phyloP scores from a whole-genome alignment of 345 rosid species.

The Acer campestre region DNA sequence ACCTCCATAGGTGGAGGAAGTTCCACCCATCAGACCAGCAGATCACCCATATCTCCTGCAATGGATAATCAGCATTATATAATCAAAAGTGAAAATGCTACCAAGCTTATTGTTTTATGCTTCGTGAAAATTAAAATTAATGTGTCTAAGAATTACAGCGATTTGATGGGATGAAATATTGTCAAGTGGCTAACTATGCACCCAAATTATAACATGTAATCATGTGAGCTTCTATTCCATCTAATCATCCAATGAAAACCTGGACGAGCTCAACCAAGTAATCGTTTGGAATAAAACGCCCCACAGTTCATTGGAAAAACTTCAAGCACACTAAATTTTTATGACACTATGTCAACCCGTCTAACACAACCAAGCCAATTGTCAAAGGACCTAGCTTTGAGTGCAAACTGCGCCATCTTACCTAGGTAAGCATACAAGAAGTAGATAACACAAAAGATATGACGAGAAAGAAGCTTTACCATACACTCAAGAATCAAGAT shows the following conservation, averaged over 20 bases:
- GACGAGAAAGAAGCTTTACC: neutral
- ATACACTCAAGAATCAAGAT: neutral
- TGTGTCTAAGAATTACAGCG: neutral
- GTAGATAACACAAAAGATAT: too few relatives aligned
- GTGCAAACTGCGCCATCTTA: neutral
- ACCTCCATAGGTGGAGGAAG: neutral
- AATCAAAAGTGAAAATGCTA: neutral
- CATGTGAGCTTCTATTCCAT: neutral
- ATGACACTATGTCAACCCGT: neutral
- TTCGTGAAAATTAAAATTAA: neutral
- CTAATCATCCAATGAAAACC: neutral
- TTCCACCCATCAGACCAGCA: constrained; percentile 14
- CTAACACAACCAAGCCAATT: neutral
- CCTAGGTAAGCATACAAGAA: too few relatives aligned
- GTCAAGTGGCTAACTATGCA: neutral
- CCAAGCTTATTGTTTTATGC: neutral
- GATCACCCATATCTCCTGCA: constrained; percentile 34
- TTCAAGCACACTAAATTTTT: neutral
- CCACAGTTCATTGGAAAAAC: neutral
- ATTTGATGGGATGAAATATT: neutral
- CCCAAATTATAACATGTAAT: neutral
- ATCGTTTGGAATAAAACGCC: neutral
- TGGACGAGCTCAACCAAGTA: neutral
- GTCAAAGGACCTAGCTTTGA: neutral
- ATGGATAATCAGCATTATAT: neutral